phyloP scores from a whole-genome alignment of 805 yeast genomes.

The Zygosaccharomyces bailii region DNA sequence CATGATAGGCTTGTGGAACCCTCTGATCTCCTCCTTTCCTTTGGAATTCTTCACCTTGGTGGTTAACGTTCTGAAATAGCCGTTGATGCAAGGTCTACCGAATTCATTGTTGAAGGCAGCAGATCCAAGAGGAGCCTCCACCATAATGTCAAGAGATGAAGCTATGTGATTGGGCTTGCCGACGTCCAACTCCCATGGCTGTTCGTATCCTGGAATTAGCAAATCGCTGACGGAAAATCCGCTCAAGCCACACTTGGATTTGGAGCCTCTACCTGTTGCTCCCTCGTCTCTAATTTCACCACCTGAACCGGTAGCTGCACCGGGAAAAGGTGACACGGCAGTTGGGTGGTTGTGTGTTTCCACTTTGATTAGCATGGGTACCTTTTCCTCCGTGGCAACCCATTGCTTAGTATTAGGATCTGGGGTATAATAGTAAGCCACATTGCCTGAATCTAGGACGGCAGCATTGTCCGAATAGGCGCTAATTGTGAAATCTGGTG shows the following conservation, averaged over 20 bases:
- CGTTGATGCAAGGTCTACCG: conserved; percentile 96
- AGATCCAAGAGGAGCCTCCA: conserved; percentile 95
- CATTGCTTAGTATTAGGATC: conserved; percentile 68
- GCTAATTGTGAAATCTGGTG: conserved; percentile 78
- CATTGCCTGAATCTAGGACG: conserved; percentile 56
- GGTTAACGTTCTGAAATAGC: conserved; percentile 93
- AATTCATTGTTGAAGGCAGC: conserved; percentile 98
- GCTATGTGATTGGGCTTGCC: conserved; percentile 95
- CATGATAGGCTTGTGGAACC: conserved; percentile 99
- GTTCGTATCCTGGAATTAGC: conserved; percentile 75
- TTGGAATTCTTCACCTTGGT: conserved; percentile 63
- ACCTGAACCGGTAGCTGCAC: conserved; percentile 99
- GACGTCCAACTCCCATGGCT: conserved; percentile 92
- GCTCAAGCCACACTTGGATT: conserved; percentile 91
- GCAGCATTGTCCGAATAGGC: conserved; percentile 99
- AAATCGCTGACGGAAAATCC: conserved; percentile 93
- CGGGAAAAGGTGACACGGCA: conserved; percentile 98
- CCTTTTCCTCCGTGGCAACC: conserved; percentile 69
- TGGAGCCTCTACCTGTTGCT: conserved; percentile 98
- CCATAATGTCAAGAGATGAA: conserved; percentile 87
- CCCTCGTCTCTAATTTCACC: conserved; percentile 99
- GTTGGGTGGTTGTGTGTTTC: conserved; percentile 99
- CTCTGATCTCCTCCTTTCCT: conserved; percentile 74
- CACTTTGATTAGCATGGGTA: conserved; percentile 88
- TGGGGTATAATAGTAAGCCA: conserved; percentile 76